phyloP scores from a whole-genome alignment of 106 monocot species.

The Chionographis japonica region DNA sequence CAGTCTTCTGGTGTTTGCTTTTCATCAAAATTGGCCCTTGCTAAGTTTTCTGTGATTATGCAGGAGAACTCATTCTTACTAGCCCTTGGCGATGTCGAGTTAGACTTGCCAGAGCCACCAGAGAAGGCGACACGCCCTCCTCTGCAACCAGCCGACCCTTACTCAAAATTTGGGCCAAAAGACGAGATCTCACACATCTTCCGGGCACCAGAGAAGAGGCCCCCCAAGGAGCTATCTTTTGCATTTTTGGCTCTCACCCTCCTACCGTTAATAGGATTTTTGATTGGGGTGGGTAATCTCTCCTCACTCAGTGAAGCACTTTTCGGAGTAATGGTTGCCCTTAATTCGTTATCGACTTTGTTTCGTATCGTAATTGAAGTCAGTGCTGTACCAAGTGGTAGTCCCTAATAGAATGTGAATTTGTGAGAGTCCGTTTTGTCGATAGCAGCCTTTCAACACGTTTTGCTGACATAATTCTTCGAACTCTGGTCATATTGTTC shows the following conservation, averaged over 20 bases:
- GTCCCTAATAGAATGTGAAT: too few relatives aligned
- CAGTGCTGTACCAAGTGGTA: too few relatives aligned
- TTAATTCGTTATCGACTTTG: too few relatives aligned
- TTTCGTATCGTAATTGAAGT: too few relatives aligned
- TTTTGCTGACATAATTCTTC: not conserved
- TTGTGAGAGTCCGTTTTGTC: too few relatives aligned
- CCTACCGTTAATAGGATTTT: constrained; percentile 65
- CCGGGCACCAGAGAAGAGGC: constrained; percentile 76
- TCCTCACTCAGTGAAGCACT: not conserved
- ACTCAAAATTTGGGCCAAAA: constrained; percentile 67
- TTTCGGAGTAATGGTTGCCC: too few relatives aligned
- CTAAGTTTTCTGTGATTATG: not conserved
- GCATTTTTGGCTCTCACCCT: constrained; percentile 65
- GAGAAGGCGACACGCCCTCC: constrained; percentile 83
- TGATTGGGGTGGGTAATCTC: constrained; percentile 60
- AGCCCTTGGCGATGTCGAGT: constrained; percentile 61
- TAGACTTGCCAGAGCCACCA: constrained; percentile 87
- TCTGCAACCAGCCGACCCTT: constrained; percentile 57
- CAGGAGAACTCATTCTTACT: constrained; percentile 88
- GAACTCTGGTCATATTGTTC: not conserved
- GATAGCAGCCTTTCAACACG: too few relatives aligned
- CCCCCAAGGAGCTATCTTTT: constrained; percentile 80
- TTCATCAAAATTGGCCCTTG: not conserved
- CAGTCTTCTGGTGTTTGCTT: not conserved
- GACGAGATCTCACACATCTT: constrained; percentile 93